Percentiles rank a stretch among this genome's conserved stretches.
phyloP scores from a whole-genome alignment of 2,329 filamentous ascomycete species.

The Alternaria viburni region DNA sequence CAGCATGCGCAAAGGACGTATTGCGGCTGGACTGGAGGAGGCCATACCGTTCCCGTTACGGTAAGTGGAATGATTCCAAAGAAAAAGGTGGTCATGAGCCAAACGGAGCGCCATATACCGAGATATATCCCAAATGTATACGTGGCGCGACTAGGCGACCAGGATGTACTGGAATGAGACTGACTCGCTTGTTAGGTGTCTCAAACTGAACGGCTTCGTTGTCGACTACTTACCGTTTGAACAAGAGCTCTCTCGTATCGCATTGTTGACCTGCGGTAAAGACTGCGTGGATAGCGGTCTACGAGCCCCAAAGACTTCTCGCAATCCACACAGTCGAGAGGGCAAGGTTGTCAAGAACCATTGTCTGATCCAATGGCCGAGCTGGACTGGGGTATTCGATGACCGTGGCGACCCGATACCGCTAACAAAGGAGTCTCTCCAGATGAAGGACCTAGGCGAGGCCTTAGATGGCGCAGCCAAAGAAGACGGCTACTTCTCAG shows the following conservation, averaged over 20 bases:
- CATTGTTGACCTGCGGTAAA: constrained; percentile 31
- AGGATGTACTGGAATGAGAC: neutral
- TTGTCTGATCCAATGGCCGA: constrained; percentile 34
- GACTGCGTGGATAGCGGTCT: constrained; percentile 39
- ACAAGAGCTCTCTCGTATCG: constrained; percentile 30
- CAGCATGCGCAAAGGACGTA: constrained; percentile 42
- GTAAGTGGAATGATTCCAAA: constrained; percentile 9
- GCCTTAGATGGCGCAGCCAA: neutral
- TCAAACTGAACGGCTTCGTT: constrained; percentile 44
- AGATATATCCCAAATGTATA: neutral
- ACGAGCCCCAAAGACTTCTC: constrained; percentile 28
- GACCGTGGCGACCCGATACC: constrained; percentile 18
- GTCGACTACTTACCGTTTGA: constrained; percentile 42
- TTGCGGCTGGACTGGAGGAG: constrained; percentile 30
- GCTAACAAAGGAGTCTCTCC: constrained; percentile 10
- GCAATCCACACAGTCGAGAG: constrained; percentile 21
- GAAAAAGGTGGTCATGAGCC: neutral
- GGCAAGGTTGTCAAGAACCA: constrained; percentile 25
- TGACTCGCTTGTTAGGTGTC: constrained; percentile 14
- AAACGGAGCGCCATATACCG: neutral
- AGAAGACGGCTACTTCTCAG: neutral
- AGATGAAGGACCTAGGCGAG: constrained; percentile 11
- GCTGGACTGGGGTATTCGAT: constrained; percentile 34
- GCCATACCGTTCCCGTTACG: constrained; percentile 27
- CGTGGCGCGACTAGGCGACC: neutral